phyloP scores from a whole-genome alignment of 2,329 filamentous ascomycete species.

The Ramichloridium luteum region DNA sequence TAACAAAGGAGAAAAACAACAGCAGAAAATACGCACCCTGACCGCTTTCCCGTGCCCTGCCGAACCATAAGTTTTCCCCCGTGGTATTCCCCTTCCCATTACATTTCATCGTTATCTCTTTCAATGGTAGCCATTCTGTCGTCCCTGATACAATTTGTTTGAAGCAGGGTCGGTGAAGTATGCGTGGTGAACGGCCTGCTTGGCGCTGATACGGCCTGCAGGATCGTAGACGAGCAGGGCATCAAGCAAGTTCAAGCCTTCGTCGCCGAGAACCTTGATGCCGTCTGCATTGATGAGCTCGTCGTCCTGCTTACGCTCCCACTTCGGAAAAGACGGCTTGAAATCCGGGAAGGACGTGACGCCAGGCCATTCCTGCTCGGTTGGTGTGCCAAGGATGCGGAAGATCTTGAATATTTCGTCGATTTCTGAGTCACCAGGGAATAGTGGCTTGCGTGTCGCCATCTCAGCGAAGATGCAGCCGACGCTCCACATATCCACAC shows the following conservation, averaged over 20 bases:
- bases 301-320: constrained; percentile 57
- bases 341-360: constrained; percentile 93
- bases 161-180: constrained; percentile 47
- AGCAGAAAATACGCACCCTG: no score
- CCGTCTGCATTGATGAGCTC: constrained; percentile 51
- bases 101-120: no score
- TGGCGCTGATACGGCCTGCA: constrained; percentile 74
- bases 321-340: constrained; percentile 85
- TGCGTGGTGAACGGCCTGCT: constrained; percentile 71
- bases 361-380: constrained; percentile 73
- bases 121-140: not conserved
- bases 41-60: no score
- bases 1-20: no score
- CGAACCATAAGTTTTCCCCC: no score
- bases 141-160: constrained; percentile 6
- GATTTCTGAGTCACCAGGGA: constrained; percentile 86
- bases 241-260: constrained; percentile 56
- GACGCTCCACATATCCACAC: constrained; percentile 92
- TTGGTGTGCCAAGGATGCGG: constrained; percentile 67
- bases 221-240: constrained; percentile 76
- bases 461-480: constrained; percentile 94
- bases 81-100: no score
- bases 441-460: constrained; percentile 85
- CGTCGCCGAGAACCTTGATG: constrained; percentile 49
- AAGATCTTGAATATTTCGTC: constrained; percentile 94